Percentiles rank a stretch among this genome's conserved stretches.
Evolutionary conservation across 371 early-diverging fungal species (phyloP).

Genomic region (Syncephalastrum contaminatum): DNA sequence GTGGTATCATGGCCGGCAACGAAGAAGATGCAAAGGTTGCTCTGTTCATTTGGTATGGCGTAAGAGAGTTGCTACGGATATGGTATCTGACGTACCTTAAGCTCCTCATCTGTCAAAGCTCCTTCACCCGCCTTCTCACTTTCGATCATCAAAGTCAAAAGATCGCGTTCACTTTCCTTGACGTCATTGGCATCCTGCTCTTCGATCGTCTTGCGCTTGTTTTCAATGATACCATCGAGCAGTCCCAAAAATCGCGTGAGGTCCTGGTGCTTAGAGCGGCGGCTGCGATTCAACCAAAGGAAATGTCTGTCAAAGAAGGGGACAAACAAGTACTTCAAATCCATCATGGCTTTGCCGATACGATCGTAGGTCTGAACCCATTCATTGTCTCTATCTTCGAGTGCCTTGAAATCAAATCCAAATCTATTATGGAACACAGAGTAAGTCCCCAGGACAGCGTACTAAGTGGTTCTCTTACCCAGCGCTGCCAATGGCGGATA

Average conservation of each 20-base stretch:
- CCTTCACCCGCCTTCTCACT: slow-evolving; percentile 30
- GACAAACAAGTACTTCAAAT: slow-evolving; percentile 45
- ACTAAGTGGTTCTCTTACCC: slow-evolving; percentile 13
- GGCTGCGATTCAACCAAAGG: slow-evolving; percentile 7
- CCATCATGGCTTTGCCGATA: slow-evolving; percentile 15
- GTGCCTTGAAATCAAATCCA: slow-evolving; percentile 35
- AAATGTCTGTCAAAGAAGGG: slow-evolving; percentile 44
- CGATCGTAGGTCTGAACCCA: slow-evolving; percentile 30
- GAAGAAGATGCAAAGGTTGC: slow-evolving; percentile 28
- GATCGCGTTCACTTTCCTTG: slow-evolving; percentile 46
- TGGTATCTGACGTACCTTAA: slow-evolving; percentile 28
- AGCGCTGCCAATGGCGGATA: slow-evolving; percentile 41
- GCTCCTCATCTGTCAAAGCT: slow-evolving; percentile 34
- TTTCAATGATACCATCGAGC: slow-evolving; percentile 26
- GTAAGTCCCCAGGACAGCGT: background rate
- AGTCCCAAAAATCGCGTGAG: slow-evolving; percentile 15
- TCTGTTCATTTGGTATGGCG: slow-evolving; percentile 11
- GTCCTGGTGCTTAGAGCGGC: slow-evolving; percentile 19
- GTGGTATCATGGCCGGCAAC: slow-evolving; percentile 45
- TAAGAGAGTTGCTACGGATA: slow-evolving; percentile 5
- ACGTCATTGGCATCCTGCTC: slow-evolving; percentile 13
- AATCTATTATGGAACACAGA: background rate
- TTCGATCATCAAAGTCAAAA: slow-evolving; percentile 58
- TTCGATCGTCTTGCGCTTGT: slow-evolving; percentile 27
- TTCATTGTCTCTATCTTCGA: slow-evolving; percentile 19